These are phyloP conservation scores for Trifolium subterraneum DNA, from an alignment of 306 rosid genomes.

Conservation along the genomic window DNA sequence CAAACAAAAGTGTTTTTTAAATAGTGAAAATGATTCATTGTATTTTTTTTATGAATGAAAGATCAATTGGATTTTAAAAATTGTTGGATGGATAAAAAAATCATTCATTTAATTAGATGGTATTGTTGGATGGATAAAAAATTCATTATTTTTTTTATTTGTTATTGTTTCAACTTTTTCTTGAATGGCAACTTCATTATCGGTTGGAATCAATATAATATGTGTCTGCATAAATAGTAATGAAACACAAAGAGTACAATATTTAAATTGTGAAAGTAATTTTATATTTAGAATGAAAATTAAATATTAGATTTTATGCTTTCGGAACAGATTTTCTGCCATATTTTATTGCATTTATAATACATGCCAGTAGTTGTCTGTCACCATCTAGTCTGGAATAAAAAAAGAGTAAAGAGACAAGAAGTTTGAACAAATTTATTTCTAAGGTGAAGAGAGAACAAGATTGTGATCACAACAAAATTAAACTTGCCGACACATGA, in stretches of 20 bases:
- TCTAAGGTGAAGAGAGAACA: constrained; percentile 28
- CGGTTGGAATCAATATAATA: background rate
- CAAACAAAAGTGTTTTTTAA: too few species aligned
- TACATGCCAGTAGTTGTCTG: constrained; percentile 22
- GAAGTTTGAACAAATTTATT: constrained; percentile 36
- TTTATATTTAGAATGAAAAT: constrained; percentile 10
- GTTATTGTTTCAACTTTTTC: background rate
- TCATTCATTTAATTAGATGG: too few species aligned
- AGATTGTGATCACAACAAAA: constrained; percentile 2
- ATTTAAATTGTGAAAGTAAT: background rate
- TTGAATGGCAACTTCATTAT: background rate
- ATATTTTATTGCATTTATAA: constrained; percentile 10
- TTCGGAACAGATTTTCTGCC: constrained; percentile 37
- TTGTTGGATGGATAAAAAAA: too few species aligned
- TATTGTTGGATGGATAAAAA: too few species aligned
- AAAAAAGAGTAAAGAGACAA: constrained; percentile 14
- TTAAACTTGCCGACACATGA: constrained; percentile 45
- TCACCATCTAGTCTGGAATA: constrained; percentile 30
- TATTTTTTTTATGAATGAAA: too few species aligned
- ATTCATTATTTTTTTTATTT: too few species aligned
- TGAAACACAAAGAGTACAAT: background rate
- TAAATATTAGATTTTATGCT: constrained; percentile 49
- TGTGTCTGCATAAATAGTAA: constrained; percentile 11
- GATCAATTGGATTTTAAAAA: too few species aligned
- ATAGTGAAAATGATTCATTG: too few species aligned